phyloP scores from a whole-genome alignment of 1,284 basidiomycete species.

The Cryptococcus deneoformans region DNA sequence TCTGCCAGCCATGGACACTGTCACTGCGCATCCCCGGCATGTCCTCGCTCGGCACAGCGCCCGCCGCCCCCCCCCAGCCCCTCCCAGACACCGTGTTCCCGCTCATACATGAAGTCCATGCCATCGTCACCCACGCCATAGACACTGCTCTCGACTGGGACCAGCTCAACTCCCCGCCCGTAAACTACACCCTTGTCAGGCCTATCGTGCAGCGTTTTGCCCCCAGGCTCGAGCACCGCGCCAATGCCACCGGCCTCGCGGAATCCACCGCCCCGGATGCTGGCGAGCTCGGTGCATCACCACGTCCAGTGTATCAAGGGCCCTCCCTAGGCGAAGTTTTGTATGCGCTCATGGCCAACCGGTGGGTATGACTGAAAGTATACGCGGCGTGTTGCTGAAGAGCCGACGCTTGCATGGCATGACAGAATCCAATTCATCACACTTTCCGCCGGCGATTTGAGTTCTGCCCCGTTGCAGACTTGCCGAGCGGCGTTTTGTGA shows the following conservation, averaged over 20 bases:
- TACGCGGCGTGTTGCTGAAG: no score
- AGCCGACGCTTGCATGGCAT: not conserved
- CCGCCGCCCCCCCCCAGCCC: not conserved
- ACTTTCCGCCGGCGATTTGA: conserved; percentile 62
- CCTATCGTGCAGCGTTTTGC: conserved; percentile 68
- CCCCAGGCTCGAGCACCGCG: conserved; percentile 60
- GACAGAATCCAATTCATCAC: conserved; percentile 46
- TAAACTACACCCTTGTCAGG: conserved; percentile 77
- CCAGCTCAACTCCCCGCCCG: conserved; percentile 73
- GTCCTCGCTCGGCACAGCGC: no score
- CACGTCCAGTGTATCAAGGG: conserved; percentile 1
- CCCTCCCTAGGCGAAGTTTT: conserved; percentile 32
- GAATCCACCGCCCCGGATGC: conserved; percentile 5
- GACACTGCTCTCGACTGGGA: conserved; percentile 80
- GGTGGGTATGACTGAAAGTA: conserved; percentile 19
- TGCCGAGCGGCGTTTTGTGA: conserved; percentile 77
- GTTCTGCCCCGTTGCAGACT: conserved; percentile 66
- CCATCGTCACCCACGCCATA: conserved; percentile 40
- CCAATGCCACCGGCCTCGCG: not conserved
- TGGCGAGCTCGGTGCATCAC: conserved; percentile 14
- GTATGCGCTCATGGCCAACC: conserved; percentile 44
- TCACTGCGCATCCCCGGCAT: no score
- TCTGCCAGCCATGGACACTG: no score
- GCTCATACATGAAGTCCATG: conserved; percentile 44
- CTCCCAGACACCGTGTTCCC: conserved; percentile 22